phyloP scores from a whole-genome alignment of 805 yeast species.

The Tetrapisispora phaffii region DNA sequence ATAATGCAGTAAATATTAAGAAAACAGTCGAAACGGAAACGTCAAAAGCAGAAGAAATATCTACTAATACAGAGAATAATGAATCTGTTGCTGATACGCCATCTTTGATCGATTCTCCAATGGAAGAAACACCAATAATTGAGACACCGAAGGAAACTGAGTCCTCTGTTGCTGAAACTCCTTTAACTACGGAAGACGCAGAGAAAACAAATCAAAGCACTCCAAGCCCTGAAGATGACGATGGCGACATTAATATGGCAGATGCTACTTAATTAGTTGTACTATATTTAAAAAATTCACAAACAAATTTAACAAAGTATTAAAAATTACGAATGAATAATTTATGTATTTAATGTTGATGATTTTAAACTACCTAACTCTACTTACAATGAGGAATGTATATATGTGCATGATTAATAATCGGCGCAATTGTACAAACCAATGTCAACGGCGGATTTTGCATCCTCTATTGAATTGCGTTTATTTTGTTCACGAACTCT shows the following conservation, averaged over 20 bases:
- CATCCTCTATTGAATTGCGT: constrained; percentile 39
- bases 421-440: constrained; percentile 54
- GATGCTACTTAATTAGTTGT: not conserved
- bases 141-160: not conserved
- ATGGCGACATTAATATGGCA: not conserved
- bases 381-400: too few species aligned
- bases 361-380: not conserved
- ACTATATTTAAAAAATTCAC: not conserved
- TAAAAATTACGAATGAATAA: not conserved
- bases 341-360: not conserved
- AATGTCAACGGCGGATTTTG: constrained; percentile 70
- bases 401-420: constrained; percentile 23
- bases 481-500: constrained; percentile 70
- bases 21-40: not conserved
- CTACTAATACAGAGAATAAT: not conserved
- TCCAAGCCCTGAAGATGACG: not conserved
- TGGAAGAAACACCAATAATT: not conserved
- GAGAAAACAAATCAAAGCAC: not conserved
- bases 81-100: not conserved
- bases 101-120: not conserved
- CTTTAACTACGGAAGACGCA: not conserved
- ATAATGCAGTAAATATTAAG: not conserved
- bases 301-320: not conserved
- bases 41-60: not conserved
- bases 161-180: not conserved